phyloP scores from a whole-genome alignment of 225 moss, liverwort and hornwort species.

The Neckera pumila region DNA sequence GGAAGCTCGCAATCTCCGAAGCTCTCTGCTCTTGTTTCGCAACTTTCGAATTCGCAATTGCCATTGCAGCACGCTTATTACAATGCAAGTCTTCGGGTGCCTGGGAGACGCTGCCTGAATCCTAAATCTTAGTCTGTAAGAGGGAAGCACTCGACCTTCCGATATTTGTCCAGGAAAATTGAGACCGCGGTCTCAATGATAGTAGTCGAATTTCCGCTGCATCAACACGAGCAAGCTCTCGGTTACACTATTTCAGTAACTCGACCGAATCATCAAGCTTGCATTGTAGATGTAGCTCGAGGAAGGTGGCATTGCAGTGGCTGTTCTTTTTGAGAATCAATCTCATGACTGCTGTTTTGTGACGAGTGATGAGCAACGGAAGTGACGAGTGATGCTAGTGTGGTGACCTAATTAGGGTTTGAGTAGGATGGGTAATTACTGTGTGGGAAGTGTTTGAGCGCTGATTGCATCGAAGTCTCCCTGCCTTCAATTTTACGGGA shows the following conservation, averaged over 20 bases:
- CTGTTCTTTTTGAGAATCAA: constrained; percentile 34
- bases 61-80: too few species aligned
- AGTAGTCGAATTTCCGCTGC: not conserved
- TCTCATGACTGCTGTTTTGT: constrained; percentile 54
- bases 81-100: not conserved
- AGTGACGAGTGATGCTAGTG: not conserved
- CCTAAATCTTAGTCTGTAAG: not conserved
- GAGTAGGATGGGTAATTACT: not conserved
- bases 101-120: not conserved
- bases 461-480: not conserved
- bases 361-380: too few species aligned
- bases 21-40: not conserved
- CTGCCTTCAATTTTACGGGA: not conserved
- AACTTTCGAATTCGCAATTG: not conserved
- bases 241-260: not conserved
- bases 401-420: not conserved
- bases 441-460: not conserved
- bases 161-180: not conserved
- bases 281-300: constrained; percentile 9
- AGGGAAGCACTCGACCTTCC: not conserved
- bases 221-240: not conserved
- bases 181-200: not conserved
- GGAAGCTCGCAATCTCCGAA: not conserved
- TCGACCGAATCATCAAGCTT: not conserved
- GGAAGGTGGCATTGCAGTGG: constrained; percentile 29